Conservation (phyloP, 2,329 filamentous ascomycete genomes). For the Trichoderma harzianum region DNA sequence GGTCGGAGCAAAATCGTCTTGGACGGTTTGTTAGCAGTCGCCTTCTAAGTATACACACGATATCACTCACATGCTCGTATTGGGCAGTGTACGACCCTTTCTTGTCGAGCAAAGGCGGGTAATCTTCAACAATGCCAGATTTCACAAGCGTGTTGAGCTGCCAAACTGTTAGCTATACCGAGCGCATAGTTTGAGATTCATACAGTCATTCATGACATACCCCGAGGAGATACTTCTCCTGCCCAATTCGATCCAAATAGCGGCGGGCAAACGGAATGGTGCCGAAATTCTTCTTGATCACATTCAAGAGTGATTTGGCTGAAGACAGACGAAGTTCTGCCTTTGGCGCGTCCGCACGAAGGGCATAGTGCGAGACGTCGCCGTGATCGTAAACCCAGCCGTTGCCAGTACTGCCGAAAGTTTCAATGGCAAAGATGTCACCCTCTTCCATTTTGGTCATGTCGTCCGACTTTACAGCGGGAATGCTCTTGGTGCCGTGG, state of each 20-base stretch:
- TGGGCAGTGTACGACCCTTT: slow-evolving; percentile 88
- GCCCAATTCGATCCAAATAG: slow-evolving; percentile 80
- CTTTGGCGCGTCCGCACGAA: slow-evolving; percentile 61
- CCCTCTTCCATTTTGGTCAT: slow-evolving; percentile 84
- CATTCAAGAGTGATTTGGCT: slow-evolving; percentile 72
- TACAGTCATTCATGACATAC: slow-evolving; percentile 38
- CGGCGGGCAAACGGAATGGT: slow-evolving; percentile 80
- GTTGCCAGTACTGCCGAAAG: slow-evolving; percentile 73
- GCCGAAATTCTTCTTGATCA: slow-evolving; percentile 88
- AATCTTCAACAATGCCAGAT: slow-evolving; percentile 76
- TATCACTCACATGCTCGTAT: slow-evolving; percentile 72
- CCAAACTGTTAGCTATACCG: neutral
- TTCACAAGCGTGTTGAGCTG: slow-evolving; percentile 77
- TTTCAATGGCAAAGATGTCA: slow-evolving; percentile 79
- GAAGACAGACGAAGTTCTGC: slow-evolving; percentile 62
- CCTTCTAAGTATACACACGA: neutral
- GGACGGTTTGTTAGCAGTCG: neutral
- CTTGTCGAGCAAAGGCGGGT: slow-evolving; percentile 77
- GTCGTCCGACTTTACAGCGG: slow-evolving; percentile 72
- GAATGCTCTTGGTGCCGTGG: slow-evolving; percentile 76
- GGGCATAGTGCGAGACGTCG: slow-evolving; percentile 79
- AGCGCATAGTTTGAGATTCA: neutral
- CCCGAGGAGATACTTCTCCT: slow-evolving; percentile 82
- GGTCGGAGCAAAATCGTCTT: slow-evolving; percentile 68
- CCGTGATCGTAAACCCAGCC: slow-evolving; percentile 73